A percentile compares a stretch with the other conserved stretches of the same genome.
These are phyloP conservation scores for Alternaria ventricosa DNA, from an alignment of 2,329 filamentous ascomycete species.

Conservation along the genomic window DNA sequence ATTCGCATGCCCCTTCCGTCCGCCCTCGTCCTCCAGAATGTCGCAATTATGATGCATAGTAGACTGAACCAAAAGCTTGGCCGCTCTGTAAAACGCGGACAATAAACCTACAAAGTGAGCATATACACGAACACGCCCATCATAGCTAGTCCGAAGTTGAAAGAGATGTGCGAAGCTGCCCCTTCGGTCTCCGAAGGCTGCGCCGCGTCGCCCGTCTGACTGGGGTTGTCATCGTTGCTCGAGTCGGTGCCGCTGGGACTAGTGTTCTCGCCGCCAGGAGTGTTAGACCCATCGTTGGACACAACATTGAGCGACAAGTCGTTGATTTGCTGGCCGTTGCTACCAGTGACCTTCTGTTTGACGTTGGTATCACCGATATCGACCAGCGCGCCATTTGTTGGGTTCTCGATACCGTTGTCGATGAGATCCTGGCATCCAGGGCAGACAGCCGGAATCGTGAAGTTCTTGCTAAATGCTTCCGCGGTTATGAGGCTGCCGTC, in stretches of 20 bases:
- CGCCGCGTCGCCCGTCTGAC: slow-evolving; percentile 15
- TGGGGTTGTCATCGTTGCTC: not conserved
- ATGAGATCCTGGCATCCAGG: slow-evolving; percentile 78
- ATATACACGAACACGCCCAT: slow-evolving; percentile 2
- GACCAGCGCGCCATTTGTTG: slow-evolving; percentile 65
- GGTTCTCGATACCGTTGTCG: slow-evolving; percentile 72
- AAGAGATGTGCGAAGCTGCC: slow-evolving; percentile 4
- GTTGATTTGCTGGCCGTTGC: slow-evolving; percentile 64
- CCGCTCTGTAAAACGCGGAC: not conserved
- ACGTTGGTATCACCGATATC: slow-evolving; percentile 64
- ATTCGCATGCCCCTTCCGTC: not conserved
- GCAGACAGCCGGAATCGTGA: slow-evolving; percentile 73
- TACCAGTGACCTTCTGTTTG: slow-evolving; percentile 63
- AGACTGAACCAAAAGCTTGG: not conserved
- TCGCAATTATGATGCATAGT: not conserved
- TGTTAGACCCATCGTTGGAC: slow-evolving; percentile 60
- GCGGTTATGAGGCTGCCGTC: slow-evolving; percentile 68
- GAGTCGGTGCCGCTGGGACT: slow-evolving; percentile 16
- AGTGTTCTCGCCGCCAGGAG: slow-evolving; percentile 54
- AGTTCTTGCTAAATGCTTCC: slow-evolving; percentile 74
- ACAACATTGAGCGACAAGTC: slow-evolving; percentile 66
- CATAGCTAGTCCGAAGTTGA: slow-evolving; percentile 1
- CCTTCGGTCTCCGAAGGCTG: slow-evolving; percentile 27
- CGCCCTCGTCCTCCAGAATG: not conserved
- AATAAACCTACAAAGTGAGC: not conserved